Percentiles rank a stretch among this genome's conserved stretches.
phyloP scores from a whole-genome alignment of 2,329 filamentous ascomycete species.

The Zymoseptoria crescenta region DNA sequence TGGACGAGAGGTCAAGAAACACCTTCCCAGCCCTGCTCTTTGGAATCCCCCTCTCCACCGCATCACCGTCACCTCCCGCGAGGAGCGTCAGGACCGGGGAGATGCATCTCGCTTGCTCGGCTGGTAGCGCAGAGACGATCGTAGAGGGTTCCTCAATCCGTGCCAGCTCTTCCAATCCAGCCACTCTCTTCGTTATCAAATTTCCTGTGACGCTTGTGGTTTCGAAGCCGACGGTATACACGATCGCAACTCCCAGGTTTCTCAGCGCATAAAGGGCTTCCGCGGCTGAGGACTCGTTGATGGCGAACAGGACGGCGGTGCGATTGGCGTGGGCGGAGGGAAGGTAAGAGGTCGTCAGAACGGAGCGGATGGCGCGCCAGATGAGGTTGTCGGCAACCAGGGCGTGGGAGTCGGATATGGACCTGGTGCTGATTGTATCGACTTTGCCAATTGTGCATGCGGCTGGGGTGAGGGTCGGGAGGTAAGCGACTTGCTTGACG shows the following conservation, averaged over 20 bases:
- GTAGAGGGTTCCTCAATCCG: slow-evolving; percentile 72
- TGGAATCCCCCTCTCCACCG: not conserved
- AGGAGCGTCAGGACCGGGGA: slow-evolving; percentile 71
- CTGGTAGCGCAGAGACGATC: slow-evolving; percentile 68
- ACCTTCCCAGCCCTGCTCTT: slow-evolving; percentile 48
- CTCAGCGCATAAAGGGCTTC: slow-evolving; percentile 71
- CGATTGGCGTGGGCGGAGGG: slow-evolving; percentile 72
- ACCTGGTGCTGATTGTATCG: slow-evolving; percentile 67
- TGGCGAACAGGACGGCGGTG: slow-evolving; percentile 67
- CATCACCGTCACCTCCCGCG: not conserved
- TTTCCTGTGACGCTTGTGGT: slow-evolving; percentile 48
- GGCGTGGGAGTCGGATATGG: slow-evolving; percentile 42
- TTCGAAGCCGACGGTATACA: slow-evolving; percentile 78
- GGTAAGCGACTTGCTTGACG: slow-evolving; percentile 47
- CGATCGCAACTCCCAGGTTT: slow-evolving; percentile 65
- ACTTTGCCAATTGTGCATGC: slow-evolving; percentile 71
- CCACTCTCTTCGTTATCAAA: slow-evolving; percentile 56
- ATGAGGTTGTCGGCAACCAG: slow-evolving; percentile 74
- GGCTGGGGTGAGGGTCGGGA: slow-evolving; percentile 63
- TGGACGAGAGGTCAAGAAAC: slow-evolving; percentile 59
- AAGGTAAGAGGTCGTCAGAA: slow-evolving; percentile 71
- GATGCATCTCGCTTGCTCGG: slow-evolving; percentile 71
- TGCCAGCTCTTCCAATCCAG: slow-evolving; percentile 70
- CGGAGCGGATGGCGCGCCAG: slow-evolving; percentile 79
- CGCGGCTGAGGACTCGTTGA: slow-evolving; percentile 65